Base-by-base conservation (phyloP, 1,284 basidiomycete genomes). In the Calocybe gambosa region DNA sequence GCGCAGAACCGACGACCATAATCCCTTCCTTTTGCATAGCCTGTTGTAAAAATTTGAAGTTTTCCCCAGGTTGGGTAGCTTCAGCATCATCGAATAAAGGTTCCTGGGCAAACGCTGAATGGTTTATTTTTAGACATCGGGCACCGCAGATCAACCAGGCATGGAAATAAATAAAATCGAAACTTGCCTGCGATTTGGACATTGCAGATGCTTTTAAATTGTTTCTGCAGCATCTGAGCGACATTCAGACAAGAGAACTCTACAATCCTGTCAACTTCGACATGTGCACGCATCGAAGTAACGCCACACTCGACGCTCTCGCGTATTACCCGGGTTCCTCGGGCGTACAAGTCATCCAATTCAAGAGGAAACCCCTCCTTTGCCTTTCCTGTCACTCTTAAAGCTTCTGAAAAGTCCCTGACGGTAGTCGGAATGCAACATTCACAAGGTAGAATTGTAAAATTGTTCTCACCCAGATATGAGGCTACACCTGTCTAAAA, bases 241-340 rank as follows among this genome's bases (percentile, higher is more conserved):
- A 67, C 67, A 37, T 78, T 67, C 28, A 83, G 60, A 55, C 79
- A 81, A 20, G 60, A 57, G 49, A 74, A 67, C 25, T 67, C 60
- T 10, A 80, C 76, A n/a, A 68, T 67, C 2, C 56, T 62, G 56
- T 83, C 81, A 12, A 82, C 73, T 61, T 83, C 81, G 42, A 83
- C 77, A 58, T 80, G 78, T n/a, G 80, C 78, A 20, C 78, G 74
- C 71, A 81, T 82, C 15, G 67, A 65, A 15, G 80, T 82, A 28
- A 81, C 79, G 12, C 81, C 79, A 46, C 70, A 70, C 54, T 74
- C 70, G 42, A 82, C 64, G 55, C 78, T 81, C 55, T 79, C 73
- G 23, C 66, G 60, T 48, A 83, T 72, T 18, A 83, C 64, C 42
- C 70, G 69, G 23, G 65, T 65, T 6, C 80, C 79, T 21, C 81